A percentile compares a stretch with the other conserved stretches of the same genome.
Evolutionary conservation across 176 grass and related monocot genomes (phyloP).

Genomic region (Oryza glaberrima): DNA sequence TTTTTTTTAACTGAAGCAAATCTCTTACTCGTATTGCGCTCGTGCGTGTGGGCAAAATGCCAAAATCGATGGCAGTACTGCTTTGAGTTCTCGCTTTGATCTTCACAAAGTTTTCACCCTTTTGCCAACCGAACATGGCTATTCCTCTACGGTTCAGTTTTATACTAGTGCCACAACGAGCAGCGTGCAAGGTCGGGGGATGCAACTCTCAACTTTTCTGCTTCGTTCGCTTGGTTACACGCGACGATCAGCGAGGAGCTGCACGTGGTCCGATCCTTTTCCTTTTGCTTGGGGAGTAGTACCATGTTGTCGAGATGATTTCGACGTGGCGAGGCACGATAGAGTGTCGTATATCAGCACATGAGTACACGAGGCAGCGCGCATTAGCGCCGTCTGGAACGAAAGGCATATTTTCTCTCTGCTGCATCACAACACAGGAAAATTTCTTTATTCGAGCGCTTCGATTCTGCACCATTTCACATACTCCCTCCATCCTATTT

Average conservation of each 20-base stretch:
- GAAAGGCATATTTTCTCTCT: background rate
- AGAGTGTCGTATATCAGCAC: too few relatives aligned
- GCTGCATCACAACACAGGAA: too few relatives aligned
- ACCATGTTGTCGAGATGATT: too few relatives aligned
- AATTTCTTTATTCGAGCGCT: too few relatives aligned
- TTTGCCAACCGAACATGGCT: background rate
- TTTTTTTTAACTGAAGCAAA: too few relatives aligned
- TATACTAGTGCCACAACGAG: background rate
- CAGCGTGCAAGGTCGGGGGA: background rate
- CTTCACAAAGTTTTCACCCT: background rate
- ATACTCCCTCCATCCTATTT: too few relatives aligned
- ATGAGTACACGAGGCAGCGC: background rate
- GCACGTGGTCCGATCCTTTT: background rate
- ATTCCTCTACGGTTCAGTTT: background rate
- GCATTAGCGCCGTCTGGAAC: background rate
- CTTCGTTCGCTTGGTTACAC: background rate
- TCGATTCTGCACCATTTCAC: too few relatives aligned
- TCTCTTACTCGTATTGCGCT: background rate
- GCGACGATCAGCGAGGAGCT: background rate
- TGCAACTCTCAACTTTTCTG: background rate
- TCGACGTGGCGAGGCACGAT: background rate
- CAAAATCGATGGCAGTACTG: background rate
- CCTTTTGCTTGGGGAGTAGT: too few relatives aligned
- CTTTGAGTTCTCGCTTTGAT: background rate
- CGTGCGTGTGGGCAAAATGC: background rate